Conservation (phyloP, 352 stramenopile species). For the Phytophthora sp. region DNA sequence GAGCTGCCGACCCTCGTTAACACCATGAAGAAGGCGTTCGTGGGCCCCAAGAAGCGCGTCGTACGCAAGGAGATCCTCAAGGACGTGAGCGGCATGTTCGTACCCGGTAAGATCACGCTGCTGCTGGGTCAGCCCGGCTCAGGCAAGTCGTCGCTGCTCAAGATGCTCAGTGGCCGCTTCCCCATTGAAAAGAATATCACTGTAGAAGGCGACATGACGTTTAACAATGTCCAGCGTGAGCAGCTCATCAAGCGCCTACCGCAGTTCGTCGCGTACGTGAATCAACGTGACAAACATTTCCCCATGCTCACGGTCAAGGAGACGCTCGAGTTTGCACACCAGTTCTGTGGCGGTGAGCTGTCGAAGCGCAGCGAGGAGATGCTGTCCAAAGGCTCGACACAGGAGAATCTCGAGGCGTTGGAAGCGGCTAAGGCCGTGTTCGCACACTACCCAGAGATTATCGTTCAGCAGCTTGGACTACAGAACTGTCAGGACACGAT, state of each 20-base stretch:
- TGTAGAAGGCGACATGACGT: slow-evolving; percentile 44
- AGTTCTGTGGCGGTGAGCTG: neutral
- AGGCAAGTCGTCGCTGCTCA: slow-evolving; percentile 47
- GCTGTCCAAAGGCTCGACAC: slow-evolving; percentile 5
- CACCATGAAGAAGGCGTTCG: slow-evolving; percentile 36
- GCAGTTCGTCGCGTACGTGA: slow-evolving; percentile 54
- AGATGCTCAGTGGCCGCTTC: slow-evolving; percentile 50
- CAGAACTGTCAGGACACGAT: slow-evolving; percentile 59
- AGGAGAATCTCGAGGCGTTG: slow-evolving; percentile 19
- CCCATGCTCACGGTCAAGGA: slow-evolving; percentile 56
- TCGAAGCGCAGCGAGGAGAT: neutral
- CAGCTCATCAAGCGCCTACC: slow-evolving; percentile 42
- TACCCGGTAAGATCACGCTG: slow-evolving; percentile 45
- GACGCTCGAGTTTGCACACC: slow-evolving; percentile 56
- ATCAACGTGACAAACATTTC: slow-evolving; percentile 56
- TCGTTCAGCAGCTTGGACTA: slow-evolving; percentile 33
- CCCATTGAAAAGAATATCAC: slow-evolving; percentile 43
- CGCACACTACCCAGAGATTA: slow-evolving; percentile 19
- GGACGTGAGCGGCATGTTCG: slow-evolving; percentile 39
- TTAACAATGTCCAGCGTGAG: slow-evolving; percentile 40
- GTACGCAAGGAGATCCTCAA: slow-evolving; percentile 49
- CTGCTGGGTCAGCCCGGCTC: slow-evolving; percentile 43
- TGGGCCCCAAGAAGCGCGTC: slow-evolving; percentile 32
- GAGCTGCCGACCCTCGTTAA: slow-evolving; percentile 45
- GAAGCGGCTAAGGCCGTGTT: slow-evolving; percentile 9